Evolutionary conservation across 1,284 basidiomycete genomes (phyloP).

Genomic region (Boletus sp.): DNA sequence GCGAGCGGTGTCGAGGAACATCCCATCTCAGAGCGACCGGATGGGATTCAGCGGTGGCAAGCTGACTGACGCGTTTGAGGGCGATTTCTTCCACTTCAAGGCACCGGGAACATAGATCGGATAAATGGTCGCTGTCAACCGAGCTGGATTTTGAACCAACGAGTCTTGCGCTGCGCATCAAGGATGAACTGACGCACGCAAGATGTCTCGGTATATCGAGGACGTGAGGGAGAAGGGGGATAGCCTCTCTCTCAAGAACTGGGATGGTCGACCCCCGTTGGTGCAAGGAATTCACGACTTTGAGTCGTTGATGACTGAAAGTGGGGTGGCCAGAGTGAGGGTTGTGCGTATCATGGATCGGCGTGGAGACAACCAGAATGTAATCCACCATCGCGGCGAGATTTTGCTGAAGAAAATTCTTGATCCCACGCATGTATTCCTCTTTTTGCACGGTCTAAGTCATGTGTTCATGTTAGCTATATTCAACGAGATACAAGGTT

Average conservation of each 20-base stretch:
- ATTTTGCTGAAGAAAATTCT: conserved; percentile 61
- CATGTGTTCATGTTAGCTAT: conserved; percentile 4
- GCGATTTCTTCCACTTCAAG: conserved; percentile 31
- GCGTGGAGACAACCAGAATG: conserved; percentile 65
- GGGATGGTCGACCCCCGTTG: conserved; percentile 53
- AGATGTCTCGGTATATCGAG: conserved; percentile 72
- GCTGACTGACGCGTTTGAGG: conserved; percentile 29
- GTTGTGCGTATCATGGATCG: conserved; percentile 38
- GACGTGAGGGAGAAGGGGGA: conserved; percentile 65
- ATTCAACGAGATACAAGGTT: neutral
- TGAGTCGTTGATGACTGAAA: conserved; percentile 51
- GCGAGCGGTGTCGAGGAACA: conserved; percentile 1
- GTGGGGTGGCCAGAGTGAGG: conserved; percentile 28
- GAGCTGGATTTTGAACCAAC: conserved; percentile 35
- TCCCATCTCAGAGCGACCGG: conserved; percentile 21
- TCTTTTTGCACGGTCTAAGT: conserved; percentile 63
- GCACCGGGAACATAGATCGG: conserved; percentile 31
- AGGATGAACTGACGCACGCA: conserved; percentile 68
- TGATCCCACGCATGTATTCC: conserved; percentile 68
- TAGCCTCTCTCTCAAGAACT: conserved; percentile 62
- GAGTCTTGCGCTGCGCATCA: conserved; percentile 58
- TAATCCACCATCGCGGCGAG: conserved; percentile 72
- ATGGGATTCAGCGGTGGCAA: conserved; percentile 15
- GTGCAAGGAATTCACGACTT: conserved; percentile 54
- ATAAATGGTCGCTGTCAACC: conserved; percentile 26